Conservation (phyloP, 352 stramenopile genomes). For the Peronosclerospora sorghi region DNA sequence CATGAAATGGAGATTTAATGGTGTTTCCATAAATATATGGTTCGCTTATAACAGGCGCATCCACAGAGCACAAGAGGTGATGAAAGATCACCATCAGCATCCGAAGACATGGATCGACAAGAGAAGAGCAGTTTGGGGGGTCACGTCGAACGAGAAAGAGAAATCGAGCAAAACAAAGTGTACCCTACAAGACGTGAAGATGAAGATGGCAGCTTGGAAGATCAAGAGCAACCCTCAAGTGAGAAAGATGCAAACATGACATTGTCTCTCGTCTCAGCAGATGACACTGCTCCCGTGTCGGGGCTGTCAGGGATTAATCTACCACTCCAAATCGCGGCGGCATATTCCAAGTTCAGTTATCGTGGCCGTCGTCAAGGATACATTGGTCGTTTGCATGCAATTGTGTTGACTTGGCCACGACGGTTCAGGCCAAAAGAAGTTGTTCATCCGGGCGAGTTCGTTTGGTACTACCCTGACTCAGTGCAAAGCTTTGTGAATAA, state of each 20-base stretch:
- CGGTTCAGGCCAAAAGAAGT: conserved; percentile 12
- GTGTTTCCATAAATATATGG: no score
- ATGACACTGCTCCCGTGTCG: conserved; percentile 28
- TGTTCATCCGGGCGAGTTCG: conserved; percentile 20
- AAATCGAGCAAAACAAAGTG: neutral
- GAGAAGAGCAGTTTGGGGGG: neutral
- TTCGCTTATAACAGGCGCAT: neutral
- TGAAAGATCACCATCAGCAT: neutral
- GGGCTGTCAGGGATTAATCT: conserved; percentile 28
- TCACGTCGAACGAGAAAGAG: conserved; percentile 1
- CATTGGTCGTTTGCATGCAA: conserved; percentile 20
- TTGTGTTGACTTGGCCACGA: conserved; percentile 37
- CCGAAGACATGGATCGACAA: neutral
- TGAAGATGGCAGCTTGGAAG: conserved; percentile 6
- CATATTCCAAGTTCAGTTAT: conserved; percentile 31
- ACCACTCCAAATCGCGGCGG: conserved; percentile 30
- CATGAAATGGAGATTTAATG: neutral
- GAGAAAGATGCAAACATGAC: neutral
- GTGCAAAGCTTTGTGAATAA: conserved; percentile 1
- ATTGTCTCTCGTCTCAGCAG: conserved; percentile 12
- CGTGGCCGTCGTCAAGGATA: conserved; percentile 26
- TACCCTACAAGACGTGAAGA: neutral
- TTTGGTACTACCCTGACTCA: conserved; percentile 24
- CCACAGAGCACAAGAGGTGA: neutral
- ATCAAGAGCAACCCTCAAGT: neutral